Conservation (phyloP, 306 rosid genomes). For the Vicia villosa region DNA sequence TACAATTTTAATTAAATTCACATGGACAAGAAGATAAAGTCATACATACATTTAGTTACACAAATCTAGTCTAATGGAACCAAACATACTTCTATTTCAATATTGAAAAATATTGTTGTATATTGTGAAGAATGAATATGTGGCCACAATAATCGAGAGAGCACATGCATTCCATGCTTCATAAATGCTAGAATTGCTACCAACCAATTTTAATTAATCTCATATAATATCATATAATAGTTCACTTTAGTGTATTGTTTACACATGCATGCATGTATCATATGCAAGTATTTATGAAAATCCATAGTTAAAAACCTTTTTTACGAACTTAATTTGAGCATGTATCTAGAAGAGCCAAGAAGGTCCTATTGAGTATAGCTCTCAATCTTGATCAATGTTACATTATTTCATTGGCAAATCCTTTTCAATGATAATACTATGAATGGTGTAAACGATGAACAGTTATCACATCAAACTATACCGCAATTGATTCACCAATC, state of each 20-base stretch:
- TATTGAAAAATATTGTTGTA: background rate
- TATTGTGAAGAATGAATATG: conserved; percentile 27
- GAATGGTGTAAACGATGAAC: conserved; percentile 7
- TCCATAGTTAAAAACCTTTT: background rate
- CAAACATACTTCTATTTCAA: conserved; percentile 28
- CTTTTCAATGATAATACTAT: conserved; percentile 28
- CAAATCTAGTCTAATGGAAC: conserved; percentile 1
- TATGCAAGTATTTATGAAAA: too few relatives aligned
- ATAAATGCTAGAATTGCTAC: conserved; percentile 46
- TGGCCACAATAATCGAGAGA: conserved; percentile 45
- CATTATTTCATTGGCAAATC: conserved; percentile 3
- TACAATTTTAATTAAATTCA: conserved; percentile 15
- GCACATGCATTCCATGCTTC: conserved; percentile 52
- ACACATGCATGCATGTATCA: background rate
- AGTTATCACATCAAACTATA: conserved; percentile 22
- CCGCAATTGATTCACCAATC: background rate
- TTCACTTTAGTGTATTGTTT: conserved; percentile 5
- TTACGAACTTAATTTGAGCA: conserved; percentile 5
- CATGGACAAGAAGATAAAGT: conserved; percentile 23
- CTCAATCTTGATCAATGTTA: conserved; percentile 20
- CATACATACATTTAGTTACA: conserved; percentile 21
- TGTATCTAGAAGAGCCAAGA: conserved; percentile 5
- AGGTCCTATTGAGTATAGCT: conserved; percentile 3
- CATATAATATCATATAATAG: background rate
- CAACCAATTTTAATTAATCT: conserved; percentile 44